A percentile compares a stretch with the other conserved stretches of the same genome.
phyloP scores from a whole-genome alignment of 2,329 filamentous ascomycete species.

The Pezicula radicicola region DNA sequence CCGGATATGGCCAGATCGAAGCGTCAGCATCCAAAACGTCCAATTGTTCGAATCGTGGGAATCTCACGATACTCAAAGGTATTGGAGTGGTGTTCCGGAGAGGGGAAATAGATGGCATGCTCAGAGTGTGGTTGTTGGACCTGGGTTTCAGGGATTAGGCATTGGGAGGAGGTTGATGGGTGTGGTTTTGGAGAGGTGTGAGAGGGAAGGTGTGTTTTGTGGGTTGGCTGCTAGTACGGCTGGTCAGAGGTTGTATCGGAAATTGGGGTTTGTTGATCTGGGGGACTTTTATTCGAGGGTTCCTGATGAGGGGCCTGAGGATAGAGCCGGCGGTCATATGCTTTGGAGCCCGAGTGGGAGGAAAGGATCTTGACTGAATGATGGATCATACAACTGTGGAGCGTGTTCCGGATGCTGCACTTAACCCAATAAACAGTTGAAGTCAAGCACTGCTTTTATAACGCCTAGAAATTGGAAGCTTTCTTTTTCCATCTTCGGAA shows the following conservation, averaged over 20 bases:
- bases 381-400: no score
- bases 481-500: no score
- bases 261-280: conserved; percentile 19
- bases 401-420: no score
- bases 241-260: conserved; percentile 21
- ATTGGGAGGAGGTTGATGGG: conserved; percentile 20
- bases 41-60: conserved; percentile 6
- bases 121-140: conserved; percentile 15
- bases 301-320: conserved; percentile 1
- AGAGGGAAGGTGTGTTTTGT: conserved; percentile 18
- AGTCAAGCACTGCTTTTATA: no score
- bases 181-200: conserved; percentile 12
- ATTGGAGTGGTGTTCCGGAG: conserved; percentile 15
- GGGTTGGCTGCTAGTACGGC: conserved; percentile 16
- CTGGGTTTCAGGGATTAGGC: conserved; percentile 19
- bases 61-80: conserved; percentile 8
- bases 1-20: conserved; percentile 13
- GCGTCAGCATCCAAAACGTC: conserved; percentile 1
- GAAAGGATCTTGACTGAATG: no score
- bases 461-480: no score
- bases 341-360: conserved; percentile 7
- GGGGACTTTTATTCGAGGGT: conserved; percentile 14
- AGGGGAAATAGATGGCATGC: conserved; percentile 19
- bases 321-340: conserved; percentile 19
- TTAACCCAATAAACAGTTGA: no score